Evolutionary conservation across 345 rosid species (phyloP), one percentile per base, ranked within the genome.

Genomic region (Brassica juncea): DNA sequence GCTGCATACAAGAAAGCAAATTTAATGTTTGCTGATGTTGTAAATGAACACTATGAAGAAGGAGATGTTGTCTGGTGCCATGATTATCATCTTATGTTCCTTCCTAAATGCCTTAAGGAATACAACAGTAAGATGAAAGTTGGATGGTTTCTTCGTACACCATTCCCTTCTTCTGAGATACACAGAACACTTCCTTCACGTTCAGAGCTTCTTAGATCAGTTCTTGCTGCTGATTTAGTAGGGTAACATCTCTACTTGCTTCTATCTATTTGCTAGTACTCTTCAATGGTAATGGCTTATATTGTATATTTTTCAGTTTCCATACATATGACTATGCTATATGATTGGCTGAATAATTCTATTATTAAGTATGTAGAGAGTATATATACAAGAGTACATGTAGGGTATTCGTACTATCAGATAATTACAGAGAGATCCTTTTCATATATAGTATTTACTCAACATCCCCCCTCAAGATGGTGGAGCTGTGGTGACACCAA

Each of bases 21-120:
- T 83, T 85, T 89, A 86, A 95, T 95, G 99, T 93, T 93, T 81
- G 99, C 99, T 79, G 94, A 90, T 63, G 99, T 95, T 76, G 99
- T 95, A 19, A 92, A 88, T 60, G 66, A 85, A 80, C 97, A 95
- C 74, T 95, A 95, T 70, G 94, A 93, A 84, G 98, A 93, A 34
- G 99, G 98, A 70, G 99, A 91, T 85, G 97, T 95, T 67, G 99
- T 95, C 23, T 95, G 99, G 99, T 95, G 99, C 86, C 99, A 95
- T 84, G 99, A 95, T 77, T 95, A 95, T 67, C 98, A 95, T 83
- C 90, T 95, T 58, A 95, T 95, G 99, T 95, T 84, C 84, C 99
- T 95, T 66, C 99, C 99, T 8, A 88, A 93, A 85, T 95, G 97
- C 86, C 85, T 95, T 0, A 95, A 95, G 85, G 94, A 93, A 9